Conservation (phyloP, 192 early-diverging fungal genomes). For the Diversispora eburnea region DNA sequence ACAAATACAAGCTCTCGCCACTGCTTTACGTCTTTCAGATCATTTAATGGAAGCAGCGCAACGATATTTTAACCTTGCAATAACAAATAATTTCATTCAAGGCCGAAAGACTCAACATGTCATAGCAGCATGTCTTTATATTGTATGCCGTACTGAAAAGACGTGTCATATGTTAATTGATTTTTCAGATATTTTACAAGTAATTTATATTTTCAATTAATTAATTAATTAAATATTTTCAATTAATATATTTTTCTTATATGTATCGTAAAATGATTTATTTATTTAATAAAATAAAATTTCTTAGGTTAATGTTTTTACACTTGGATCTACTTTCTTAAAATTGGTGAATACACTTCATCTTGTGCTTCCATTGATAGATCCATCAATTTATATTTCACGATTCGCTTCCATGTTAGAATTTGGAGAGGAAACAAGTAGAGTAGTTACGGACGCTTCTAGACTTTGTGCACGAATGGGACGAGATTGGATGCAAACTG, state of each 20-base stretch:
- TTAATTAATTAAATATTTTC: background rate
- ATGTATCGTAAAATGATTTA: background rate
- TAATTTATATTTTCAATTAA: conserved; percentile 27
- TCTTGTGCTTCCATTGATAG: conserved; percentile 70
- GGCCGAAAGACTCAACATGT: conserved; percentile 75
- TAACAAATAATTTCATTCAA: conserved; percentile 76
- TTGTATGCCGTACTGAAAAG: conserved; percentile 82
- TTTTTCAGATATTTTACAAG: conserved; percentile 83
- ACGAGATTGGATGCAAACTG: conserved; percentile 89
- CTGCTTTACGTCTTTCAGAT: conserved; percentile 66
- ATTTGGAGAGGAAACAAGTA: conserved; percentile 82
- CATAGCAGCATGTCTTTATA: conserved; percentile 87
- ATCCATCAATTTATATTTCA: conserved; percentile 89
- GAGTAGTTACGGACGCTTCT: conserved; percentile 74
- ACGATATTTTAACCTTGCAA: conserved; percentile 80
- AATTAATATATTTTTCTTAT: background rate
- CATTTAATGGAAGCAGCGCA: conserved; percentile 79
- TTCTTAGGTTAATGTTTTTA: conserved; percentile 74
- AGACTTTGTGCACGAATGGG: conserved; percentile 87
- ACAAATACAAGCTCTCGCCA: conserved; percentile 69
- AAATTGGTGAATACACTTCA: conserved; percentile 65
- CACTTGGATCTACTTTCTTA: conserved; percentile 80
- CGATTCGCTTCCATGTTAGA: conserved; percentile 86
- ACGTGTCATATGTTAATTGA: conserved; percentile 93
- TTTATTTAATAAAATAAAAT: too few relatives aligned